Evolutionary conservation across 1,284 basidiomycete genomes (phyloP), one percentile per base, ranked within the genome.

Genomic region (Xerocomus amazonicus): DNA sequence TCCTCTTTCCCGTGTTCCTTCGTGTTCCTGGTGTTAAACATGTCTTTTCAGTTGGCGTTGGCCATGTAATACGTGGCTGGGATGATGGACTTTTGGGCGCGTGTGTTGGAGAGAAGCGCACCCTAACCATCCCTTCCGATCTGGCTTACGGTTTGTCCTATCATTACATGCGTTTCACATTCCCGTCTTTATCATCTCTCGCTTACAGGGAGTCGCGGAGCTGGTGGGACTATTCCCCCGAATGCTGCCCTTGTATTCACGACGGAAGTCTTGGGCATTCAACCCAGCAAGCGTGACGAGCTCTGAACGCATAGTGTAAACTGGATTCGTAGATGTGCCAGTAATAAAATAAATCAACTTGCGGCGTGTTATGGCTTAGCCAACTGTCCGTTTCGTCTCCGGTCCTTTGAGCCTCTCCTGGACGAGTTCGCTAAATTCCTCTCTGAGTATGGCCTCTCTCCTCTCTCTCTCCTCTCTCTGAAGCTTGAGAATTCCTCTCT

Each of bases 391-490:
- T 51, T 59, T 65, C 31, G 47, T 45, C 38, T 67, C 63, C 3
- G 67, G 65, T 3, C 49, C 74, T 57, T 85, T 88, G 56, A 92
- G 68, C 59, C 80, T 83, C 50, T 92, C 90, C 28, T 76, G 73
- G 26, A 92, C 86, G 49, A 92, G 76, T 69, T 87, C 84, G 56
- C 79, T 84, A 68, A 93, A 91, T 69, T 91, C 90, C 60, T 90
- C 84, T 52, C 83, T 70, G 53, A 91, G 66, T 53, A 91, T 86
- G 19, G 84, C 71, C 69, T 99, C 96, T 67, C 92, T 83, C 70
- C 93, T 83, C 63, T 87, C 83, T 69, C 89, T 83, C 72, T 98
- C 95, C 71, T 98, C 95, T 65, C 80, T 89, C 72, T 97, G 92
- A 70, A 96, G 66, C 71, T 95, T 94, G 61, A 98, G 68, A 51